Conservation (phyloP, 768 basidiomycete species). For the Trametes punicea region DNA sequence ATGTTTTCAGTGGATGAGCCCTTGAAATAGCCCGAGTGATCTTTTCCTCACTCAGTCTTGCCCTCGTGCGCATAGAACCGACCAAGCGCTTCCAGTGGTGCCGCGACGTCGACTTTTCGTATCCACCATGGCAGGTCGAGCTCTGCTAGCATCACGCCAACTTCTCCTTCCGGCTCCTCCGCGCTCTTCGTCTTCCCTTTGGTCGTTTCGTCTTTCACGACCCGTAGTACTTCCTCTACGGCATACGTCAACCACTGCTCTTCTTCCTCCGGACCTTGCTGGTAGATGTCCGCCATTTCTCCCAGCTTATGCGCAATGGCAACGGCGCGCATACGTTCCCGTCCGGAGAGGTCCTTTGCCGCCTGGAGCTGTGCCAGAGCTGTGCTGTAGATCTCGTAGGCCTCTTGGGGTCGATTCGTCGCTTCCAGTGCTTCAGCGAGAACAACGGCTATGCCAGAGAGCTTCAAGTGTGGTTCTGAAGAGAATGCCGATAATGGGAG, state of each 20-base stretch:
- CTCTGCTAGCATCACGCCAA: conserved; percentile 33
- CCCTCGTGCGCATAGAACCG: conserved; percentile 55
- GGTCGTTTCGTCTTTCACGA: conserved; percentile 33
- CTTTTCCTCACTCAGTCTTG: conserved; percentile 49
- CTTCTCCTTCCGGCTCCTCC: conserved; percentile 6
- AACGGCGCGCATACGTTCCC: conserved; percentile 43
- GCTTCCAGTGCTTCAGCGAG: conserved; percentile 56
- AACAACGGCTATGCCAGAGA: conserved; percentile 61
- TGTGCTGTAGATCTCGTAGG: conserved; percentile 29
- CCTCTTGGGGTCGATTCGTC: conserved; percentile 30
- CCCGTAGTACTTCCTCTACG: conserved; percentile 40
- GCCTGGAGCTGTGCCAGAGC: conserved; percentile 20
- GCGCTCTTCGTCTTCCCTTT: conserved; percentile 14
- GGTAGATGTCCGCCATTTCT: conserved; percentile 36
- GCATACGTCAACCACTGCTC: conserved; percentile 43
- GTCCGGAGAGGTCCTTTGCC: conserved; percentile 26
- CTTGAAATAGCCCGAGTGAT: conserved; percentile 13
- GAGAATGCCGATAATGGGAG: conserved; percentile 38
- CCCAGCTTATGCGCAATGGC: conserved; percentile 45
- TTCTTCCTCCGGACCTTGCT: conserved; percentile 35
- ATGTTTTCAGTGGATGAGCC: not conserved
- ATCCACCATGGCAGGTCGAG: conserved; percentile 62
- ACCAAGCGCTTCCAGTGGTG: conserved; percentile 66
- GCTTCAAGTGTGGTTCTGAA: conserved; percentile 56
- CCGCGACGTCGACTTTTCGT: conserved; percentile 55